Evolutionary conservation across 257 asterid species (phyloP), one percentile per base, ranked within the genome.

Genomic region (Przewalskia tangutica): DNA sequence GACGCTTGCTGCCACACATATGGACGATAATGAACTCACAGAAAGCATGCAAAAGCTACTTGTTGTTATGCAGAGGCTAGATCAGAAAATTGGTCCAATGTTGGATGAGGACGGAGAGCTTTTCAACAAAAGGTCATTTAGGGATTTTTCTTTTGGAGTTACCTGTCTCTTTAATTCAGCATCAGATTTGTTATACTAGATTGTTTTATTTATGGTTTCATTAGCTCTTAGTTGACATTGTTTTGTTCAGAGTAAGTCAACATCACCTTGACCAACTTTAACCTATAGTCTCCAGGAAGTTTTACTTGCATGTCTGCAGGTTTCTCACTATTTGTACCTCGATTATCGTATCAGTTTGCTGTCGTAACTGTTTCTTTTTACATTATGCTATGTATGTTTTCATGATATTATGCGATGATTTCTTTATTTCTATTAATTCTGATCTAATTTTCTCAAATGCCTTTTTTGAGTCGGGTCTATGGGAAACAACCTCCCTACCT

Each of bases 11-110:
- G 95, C 98, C 55, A 94, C 98, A 81, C 92, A 82, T 77, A 90
- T 94, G 98, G 93, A 92, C 32, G 94, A 92, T 82, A 82, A 87
- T 82, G 97, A 94, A 54, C 97, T 94, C 73, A 88, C 86, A 2
- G 98, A 90, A 81, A 94, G 95, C 94, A 92, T 94, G 86, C 98
- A 94, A 87, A 94, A 92, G 90, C 89, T 94, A 85, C 97, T 92
- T 48, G 82, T 92, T 77, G 97, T 94, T 54, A 94, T 92, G 98
- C 97, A 91, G 87, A 89, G 94, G 85, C 87, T 94, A 17, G 98
- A 94, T 80, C 83, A 88, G 48, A 91, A 94, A 87, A 91, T 94
- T 77, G 97, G 89, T 85, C 97, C 97, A 11, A 81, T 94, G 97
- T 80, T 94, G 89, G 93, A 94, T 84, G 88, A 91, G 56, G 98